Base-by-base conservation (phyloP, 2,329 filamentous ascomycete genomes). In the Trichocomaceae sp. region DNA sequence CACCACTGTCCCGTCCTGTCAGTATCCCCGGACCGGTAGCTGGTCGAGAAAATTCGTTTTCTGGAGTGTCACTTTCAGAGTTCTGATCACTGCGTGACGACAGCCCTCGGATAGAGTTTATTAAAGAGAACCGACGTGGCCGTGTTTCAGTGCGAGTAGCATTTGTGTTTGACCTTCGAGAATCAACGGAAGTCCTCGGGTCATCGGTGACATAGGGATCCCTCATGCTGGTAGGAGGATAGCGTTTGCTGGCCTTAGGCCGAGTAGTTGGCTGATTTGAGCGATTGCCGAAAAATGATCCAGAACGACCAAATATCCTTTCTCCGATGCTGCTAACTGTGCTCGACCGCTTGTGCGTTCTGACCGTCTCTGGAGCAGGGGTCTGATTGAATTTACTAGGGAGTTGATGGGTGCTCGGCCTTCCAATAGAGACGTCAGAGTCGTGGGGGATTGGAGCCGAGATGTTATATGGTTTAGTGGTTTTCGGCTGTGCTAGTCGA, bases 221-320 rank as follows among this genome's bases (percentile, higher is more conserved):
- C 58, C 86, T 83, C 90, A 96, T 95, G 75, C 90, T 96, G 47
- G 92, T 87, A 3, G 92, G 92, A 54, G 92, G 92, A 65, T 96
- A 95, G 59, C 85, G 84, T 68, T 88, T 83, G 59, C 78, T 73
- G 55, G 71, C 65, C 55, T 79, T 80, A 8, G 74, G 64, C 57
- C 79, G 71, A 59, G 72, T 64, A 52, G 63, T 61, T 29, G 64
- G 61, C 46, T 73, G 67, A 46, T 64, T 62, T 31, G 65, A 61
- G 47, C 73, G 74, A 39, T 82, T 79, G n/a, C 87, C 84, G 66
- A 93, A 91, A 57, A 93, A 79, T 8, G 89, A 93, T 13, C 86
- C 87, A 61, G 85, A 89, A 58, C 91, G 85, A 42, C 90, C 88
- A 71, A 96, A 88, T 35, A 96, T 77, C 72, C 88, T 93, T 63